Conservation (phyloP, 2,329 filamentous ascomycete genomes). For the Ilyonectria destructans region DNA sequence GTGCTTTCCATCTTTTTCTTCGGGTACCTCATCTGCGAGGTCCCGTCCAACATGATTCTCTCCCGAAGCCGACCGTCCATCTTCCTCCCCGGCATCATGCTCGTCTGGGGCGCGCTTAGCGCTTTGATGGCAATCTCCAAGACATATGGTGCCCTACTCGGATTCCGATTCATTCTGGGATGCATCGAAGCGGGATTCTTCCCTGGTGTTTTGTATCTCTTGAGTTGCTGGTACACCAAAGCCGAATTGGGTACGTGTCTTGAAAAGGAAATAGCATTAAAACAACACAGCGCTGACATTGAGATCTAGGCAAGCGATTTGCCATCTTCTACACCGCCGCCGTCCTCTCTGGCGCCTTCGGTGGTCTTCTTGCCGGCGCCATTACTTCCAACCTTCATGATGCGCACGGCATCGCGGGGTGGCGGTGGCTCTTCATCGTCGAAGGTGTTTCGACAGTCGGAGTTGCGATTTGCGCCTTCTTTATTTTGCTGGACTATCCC, state of each 20-base stretch:
- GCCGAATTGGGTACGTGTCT: constrained; percentile 32
- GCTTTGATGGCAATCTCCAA: constrained; percentile 67
- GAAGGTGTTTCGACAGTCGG: constrained; percentile 32
- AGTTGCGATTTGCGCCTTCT: constrained; percentile 22
- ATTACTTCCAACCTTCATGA: constrained; percentile 34
- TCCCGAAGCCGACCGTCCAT: constrained; percentile 64
- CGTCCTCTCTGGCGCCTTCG: constrained; percentile 31
- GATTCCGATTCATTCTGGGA: constrained; percentile 64
- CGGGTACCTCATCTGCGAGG: constrained; percentile 68
- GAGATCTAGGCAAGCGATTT: constrained; percentile 31
- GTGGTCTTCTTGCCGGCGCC: constrained; percentile 37
- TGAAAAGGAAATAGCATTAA: not conserved
- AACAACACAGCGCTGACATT: not conserved
- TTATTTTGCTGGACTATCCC: constrained; percentile 37
- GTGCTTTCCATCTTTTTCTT: constrained; percentile 62
- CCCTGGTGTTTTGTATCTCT: constrained; percentile 66
- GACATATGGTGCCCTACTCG: constrained; percentile 64
- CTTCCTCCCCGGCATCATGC: constrained; percentile 67
- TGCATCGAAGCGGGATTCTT: constrained; percentile 68
- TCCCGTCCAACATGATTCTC: constrained; percentile 69
- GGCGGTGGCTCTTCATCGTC: constrained; percentile 37
- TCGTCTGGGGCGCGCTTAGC: constrained; percentile 58
- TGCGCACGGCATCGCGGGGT: constrained; percentile 31
- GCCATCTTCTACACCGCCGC: constrained; percentile 40
- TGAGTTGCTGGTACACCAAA: constrained; percentile 71